Evolutionary conservation across 495 filamentous ascomycete genomes (phyloP).

Genomic region (Penicillium parvum): DNA sequence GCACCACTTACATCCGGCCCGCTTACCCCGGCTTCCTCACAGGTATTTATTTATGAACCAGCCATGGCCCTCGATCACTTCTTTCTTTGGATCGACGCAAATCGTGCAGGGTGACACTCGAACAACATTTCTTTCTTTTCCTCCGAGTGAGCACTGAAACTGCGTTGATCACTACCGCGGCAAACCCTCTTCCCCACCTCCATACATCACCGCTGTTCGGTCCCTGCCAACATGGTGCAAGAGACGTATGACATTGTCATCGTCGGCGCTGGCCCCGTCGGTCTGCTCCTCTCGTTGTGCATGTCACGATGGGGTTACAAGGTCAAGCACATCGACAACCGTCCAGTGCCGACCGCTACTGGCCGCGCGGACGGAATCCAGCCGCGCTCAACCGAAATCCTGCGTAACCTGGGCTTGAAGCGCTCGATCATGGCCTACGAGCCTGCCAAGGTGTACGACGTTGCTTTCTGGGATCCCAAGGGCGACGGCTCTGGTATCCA

Average conservation of each 20-base stretch:
- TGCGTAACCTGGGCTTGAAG: slow-evolving; percentile 63
- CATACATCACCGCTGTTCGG: background rate
- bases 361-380: slow-evolving; percentile 76
- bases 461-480: slow-evolving; percentile 62
- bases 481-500: slow-evolving; percentile 49
- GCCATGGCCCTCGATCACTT: slow-evolving; percentile 20
- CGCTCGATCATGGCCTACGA: slow-evolving; percentile 59
- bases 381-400: slow-evolving; percentile 64
- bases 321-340: slow-evolving; percentile 65
- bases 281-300: slow-evolving; percentile 79
- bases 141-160: slow-evolving; percentile 3
- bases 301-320: slow-evolving; percentile 66
- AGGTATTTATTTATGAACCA: slow-evolving; percentile 35
- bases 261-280: slow-evolving; percentile 84
- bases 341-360: slow-evolving; percentile 57
- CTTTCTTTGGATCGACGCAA: slow-evolving; percentile 1
- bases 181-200: background rate
- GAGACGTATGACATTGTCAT: slow-evolving; percentile 72
- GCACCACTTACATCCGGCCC: slow-evolving; percentile 12
- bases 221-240: slow-evolving; percentile 32
- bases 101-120: slow-evolving; percentile 7
- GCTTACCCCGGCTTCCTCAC: slow-evolving; percentile 21
- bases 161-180: background rate
- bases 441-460: slow-evolving; percentile 63
- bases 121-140: background rate